These are phyloP conservation scores for Raddia guianensis DNA, from an alignment of 176 grass and related monocot species.

Conservation along the genomic window DNA sequence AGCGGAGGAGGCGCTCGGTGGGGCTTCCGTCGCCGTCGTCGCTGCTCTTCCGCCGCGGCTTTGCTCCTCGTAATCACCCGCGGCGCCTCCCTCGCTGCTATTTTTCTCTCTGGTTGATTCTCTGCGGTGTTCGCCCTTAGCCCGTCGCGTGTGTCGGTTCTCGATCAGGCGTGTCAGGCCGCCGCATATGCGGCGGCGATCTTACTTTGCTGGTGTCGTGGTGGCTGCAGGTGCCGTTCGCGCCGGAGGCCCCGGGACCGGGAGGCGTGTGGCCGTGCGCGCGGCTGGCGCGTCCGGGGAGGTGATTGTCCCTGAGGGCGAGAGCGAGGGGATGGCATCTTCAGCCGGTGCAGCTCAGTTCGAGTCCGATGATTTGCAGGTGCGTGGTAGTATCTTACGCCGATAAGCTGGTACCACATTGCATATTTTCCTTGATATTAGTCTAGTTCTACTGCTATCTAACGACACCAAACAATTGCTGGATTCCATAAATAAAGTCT, in stretches of 20 bases:
- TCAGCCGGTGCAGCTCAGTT: conserved; percentile 37
- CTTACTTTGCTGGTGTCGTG: conserved; percentile 26
- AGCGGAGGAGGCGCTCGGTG: conserved; percentile 23
- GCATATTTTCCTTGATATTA: not conserved
- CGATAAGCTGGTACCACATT: not conserved
- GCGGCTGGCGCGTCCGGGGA: conserved; percentile 40
- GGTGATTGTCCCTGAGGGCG: conserved; percentile 63
- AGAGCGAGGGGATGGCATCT: conserved; percentile 45
- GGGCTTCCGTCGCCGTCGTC: conserved; percentile 19
- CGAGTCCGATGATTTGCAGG: conserved; percentile 50
- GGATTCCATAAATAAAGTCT: not conserved
- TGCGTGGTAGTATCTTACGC: conserved; percentile 19
- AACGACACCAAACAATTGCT: not conserved
- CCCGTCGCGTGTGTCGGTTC: not conserved
- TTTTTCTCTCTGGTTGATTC: not conserved
- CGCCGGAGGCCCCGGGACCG: conserved; percentile 13
- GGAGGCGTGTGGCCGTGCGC: conserved; percentile 33
- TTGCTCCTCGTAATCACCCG: conserved; percentile 33
- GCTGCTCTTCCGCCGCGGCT: conserved; percentile 13
- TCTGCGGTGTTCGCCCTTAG: not conserved
- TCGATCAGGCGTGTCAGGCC: not conserved
- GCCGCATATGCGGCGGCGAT: not conserved
- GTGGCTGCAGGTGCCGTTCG: conserved; percentile 41
- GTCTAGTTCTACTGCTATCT: not conserved
- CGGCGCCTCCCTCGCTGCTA: not conserved